A percentile compares a stretch with the other conserved stretches of the same genome.
These are phyloP conservation scores for Caloboletus firmus DNA, from an alignment of 1,284 basidiomycete species.

Conservation along the genomic window DNA sequence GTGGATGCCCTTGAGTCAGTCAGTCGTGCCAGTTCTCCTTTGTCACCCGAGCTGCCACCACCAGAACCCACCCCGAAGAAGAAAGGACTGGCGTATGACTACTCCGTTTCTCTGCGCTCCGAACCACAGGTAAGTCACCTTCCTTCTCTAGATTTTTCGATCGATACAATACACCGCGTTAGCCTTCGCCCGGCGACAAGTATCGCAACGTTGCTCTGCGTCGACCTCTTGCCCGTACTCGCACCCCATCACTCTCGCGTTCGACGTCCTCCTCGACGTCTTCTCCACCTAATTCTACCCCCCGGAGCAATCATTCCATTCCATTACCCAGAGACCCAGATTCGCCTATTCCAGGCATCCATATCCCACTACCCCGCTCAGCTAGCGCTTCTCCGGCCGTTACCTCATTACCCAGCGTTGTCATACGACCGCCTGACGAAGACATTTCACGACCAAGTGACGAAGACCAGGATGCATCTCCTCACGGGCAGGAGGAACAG, in stretches of 20 bases:
- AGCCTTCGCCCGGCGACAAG: conserved; percentile 68
- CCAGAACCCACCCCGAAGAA: conserved; percentile 49
- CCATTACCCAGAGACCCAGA: conserved; percentile 38
- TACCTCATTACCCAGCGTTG: conserved; percentile 27
- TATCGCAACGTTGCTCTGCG: conserved; percentile 64
- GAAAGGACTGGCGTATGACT: conserved; percentile 53
- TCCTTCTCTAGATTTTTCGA: not conserved
- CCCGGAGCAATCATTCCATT: conserved; percentile 52
- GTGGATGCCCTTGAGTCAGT: conserved; percentile 60
- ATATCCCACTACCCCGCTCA: conserved; percentile 57
- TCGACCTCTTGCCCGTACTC: conserved; percentile 51
- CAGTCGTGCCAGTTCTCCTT: conserved; percentile 54
- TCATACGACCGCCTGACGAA: conserved; percentile 24
- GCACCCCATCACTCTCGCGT: conserved; percentile 72
- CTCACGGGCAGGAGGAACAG: conserved; percentile 7
- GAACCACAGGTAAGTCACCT: conserved; percentile 56
- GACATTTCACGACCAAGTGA: conserved; percentile 13
- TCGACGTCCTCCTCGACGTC: conserved; percentile 60
- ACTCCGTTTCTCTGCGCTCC: conserved; percentile 60
- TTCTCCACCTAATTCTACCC: conserved; percentile 65
- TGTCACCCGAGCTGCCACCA: conserved; percentile 39
- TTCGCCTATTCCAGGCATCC: conserved; percentile 50
- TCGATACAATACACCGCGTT: conserved; percentile 1
- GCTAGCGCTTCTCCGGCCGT: conserved; percentile 49
- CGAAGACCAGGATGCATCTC: conserved; percentile 14